These are phyloP conservation scores for Sanguinoderma infundibulare DNA, from an alignment of 1,284 basidiomycete genomes.

Conservation along the genomic window DNA sequence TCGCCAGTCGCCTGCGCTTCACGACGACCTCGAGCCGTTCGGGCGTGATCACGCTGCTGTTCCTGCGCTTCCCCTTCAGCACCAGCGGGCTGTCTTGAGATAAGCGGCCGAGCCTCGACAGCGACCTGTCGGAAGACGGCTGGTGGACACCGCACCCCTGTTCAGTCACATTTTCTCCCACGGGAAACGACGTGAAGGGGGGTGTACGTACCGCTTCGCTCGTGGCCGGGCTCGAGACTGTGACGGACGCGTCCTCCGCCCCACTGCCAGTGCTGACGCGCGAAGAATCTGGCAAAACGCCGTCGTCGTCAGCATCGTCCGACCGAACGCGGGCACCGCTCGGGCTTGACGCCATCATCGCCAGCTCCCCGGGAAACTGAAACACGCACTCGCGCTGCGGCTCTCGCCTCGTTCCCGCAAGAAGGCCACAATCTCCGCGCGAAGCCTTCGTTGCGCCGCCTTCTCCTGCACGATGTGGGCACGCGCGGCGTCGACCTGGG, in stretches of 20 bases:
- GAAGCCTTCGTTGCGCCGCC: constrained; percentile 22
- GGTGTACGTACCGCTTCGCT: constrained; percentile 3
- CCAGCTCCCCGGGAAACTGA: not conserved
- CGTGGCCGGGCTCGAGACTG: constrained; percentile 3
- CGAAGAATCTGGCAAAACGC: constrained; percentile 8
- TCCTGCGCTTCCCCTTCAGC: constrained; percentile 28
- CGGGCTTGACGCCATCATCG: too few species aligned
- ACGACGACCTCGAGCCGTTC: not conserved
- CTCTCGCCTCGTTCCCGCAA: constrained; percentile 7
- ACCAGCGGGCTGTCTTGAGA: constrained; percentile 26
- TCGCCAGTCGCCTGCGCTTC: not conserved
- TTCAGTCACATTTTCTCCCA: not conserved
- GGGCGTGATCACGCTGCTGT: constrained; percentile 1
- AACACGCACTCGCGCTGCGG: constrained; percentile 11
- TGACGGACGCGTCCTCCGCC: not conserved
- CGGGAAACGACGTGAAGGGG: not conserved
- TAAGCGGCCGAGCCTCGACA: constrained; percentile 1
- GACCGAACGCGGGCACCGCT: not conserved
- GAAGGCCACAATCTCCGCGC: constrained; percentile 22
- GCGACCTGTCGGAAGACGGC: constrained; percentile 8
- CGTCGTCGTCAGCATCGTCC: not conserved
- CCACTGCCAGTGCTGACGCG: constrained; percentile 2
- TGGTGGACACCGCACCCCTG: not conserved
- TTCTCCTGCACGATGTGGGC: constrained; percentile 24
- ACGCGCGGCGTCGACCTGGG: constrained; percentile 17